These are phyloP conservation scores for Pseudonectria foliicola DNA, from an alignment of 2,329 filamentous ascomycete species.

Conservation along the genomic window DNA sequence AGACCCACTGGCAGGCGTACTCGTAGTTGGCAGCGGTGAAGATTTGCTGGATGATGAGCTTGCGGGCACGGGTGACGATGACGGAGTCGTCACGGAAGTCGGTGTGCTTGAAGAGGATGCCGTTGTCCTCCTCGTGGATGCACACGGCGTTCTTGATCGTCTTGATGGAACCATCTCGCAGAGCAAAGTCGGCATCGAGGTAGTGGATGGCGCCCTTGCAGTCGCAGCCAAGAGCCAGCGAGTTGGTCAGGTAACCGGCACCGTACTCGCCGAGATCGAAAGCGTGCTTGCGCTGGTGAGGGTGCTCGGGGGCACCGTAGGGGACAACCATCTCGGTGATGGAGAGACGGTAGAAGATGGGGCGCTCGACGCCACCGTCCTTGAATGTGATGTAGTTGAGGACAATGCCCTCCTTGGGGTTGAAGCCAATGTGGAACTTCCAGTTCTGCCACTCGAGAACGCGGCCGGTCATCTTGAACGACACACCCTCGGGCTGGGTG, in stretches of 20 bases:
- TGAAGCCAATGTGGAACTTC: constrained; percentile 90
- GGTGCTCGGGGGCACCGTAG: constrained; percentile 74
- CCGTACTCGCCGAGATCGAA: constrained; percentile 79
- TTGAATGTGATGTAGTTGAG: constrained; percentile 86
- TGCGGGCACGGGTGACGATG: constrained; percentile 78
- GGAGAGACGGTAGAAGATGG: constrained; percentile 83
- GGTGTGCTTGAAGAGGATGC: constrained; percentile 89
- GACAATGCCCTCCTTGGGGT: constrained; percentile 87
- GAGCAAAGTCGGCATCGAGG: constrained; percentile 80
- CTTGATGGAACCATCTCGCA: constrained; percentile 64
- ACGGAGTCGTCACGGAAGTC: constrained; percentile 88
- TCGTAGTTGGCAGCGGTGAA: constrained; percentile 97
- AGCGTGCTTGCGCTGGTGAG: constrained; percentile 74
- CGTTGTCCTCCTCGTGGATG: constrained; percentile 88
- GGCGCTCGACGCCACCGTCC: constrained; percentile 69
- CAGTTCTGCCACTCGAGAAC: constrained; percentile 87
- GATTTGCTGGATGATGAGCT: constrained; percentile 81
- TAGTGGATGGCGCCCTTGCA: constrained; percentile 91
- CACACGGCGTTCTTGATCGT: constrained; percentile 92
- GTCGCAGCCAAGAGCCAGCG: constrained; percentile 67
- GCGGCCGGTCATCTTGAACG: constrained; percentile 69
- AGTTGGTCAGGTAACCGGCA: constrained; percentile 78
- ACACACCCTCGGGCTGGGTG: constrained; percentile 82
- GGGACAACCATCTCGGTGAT: constrained; percentile 92
- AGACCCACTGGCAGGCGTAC: constrained; percentile 72